Evolutionary conservation across 2,329 filamentous ascomycete species (phyloP).

Genomic region (Microdochium bolleyi): DNA sequence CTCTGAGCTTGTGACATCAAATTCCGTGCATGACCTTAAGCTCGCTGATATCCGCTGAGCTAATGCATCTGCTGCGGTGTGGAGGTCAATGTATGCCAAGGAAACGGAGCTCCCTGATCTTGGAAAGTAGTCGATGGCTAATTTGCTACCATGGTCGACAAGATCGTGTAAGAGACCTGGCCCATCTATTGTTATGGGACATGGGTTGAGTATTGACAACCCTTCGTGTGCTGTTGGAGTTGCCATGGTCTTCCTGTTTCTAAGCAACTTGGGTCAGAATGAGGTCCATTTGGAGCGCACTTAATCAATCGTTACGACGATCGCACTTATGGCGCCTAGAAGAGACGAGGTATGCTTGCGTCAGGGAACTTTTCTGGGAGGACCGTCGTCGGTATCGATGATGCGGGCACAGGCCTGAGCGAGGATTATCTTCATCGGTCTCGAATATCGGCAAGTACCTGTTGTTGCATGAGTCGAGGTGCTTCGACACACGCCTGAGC

Average conservation of each 20-base stretch:
- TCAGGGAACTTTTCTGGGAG: too few relatives aligned
- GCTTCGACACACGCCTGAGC: too few relatives aligned
- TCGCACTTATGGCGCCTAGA: too few relatives aligned
- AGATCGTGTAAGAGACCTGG: slow-evolving; percentile 48
- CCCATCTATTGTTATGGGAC: slow-evolving; percentile 29
- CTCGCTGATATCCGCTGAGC: slow-evolving; percentile 39
- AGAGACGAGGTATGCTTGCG: too few relatives aligned
- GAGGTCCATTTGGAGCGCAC: too few relatives aligned
- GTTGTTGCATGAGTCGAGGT: too few relatives aligned
- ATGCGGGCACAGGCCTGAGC: too few relatives aligned
- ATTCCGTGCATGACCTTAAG: not conserved
- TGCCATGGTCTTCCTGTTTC: not conserved
- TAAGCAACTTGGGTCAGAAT: not conserved
- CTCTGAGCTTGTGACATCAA: slow-evolving; percentile 1
- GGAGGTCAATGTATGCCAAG: slow-evolving; percentile 56
- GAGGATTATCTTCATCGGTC: too few relatives aligned
- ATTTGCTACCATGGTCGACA: slow-evolving; percentile 34
- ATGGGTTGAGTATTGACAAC: slow-evolving; percentile 38
- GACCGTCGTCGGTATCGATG: too few relatives aligned
- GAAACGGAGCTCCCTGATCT: slow-evolving; percentile 25
- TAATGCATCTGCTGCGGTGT: slow-evolving; percentile 46
- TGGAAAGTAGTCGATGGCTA: slow-evolving; percentile 58
- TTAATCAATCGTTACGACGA: too few relatives aligned
- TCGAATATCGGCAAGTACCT: too few relatives aligned
- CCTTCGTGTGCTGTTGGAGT: not conserved